A percentile compares a stretch with the other conserved stretches of the same genome.
Conservation (phyloP, 2,329 filamentous ascomycete species). For the Fusarium decemcellulare region DNA sequence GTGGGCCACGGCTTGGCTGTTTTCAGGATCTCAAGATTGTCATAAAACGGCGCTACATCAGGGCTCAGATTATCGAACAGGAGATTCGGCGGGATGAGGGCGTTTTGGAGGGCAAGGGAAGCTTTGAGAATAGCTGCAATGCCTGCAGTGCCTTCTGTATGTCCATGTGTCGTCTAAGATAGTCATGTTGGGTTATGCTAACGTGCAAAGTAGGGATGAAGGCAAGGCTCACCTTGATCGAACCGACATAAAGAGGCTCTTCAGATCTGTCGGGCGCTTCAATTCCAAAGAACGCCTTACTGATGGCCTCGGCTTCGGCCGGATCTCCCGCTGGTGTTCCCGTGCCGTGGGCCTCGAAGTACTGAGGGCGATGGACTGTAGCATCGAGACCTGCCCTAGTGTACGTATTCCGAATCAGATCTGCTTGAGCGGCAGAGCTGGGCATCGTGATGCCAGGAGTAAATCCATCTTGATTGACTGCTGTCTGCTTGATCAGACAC, state of each 20-base stretch:
- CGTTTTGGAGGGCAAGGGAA: constrained; percentile 1
- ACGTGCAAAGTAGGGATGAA: too few species aligned
- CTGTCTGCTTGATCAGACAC: constrained; percentile 9
- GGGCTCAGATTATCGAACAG: constrained; percentile 63
- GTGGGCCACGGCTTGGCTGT: constrained; percentile 24
- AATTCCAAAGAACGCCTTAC: constrained; percentile 1
- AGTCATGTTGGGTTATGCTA: too few species aligned
- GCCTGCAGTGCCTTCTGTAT: constrained; percentile 11
- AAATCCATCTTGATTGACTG: constrained; percentile 4
- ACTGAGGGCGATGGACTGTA: constrained; percentile 6
- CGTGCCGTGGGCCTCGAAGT: constrained; percentile 15
- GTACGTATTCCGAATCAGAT: constrained; percentile 13
- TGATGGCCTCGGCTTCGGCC: constrained; percentile 8
- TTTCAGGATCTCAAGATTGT: constrained; percentile 33
- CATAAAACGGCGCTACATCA: constrained; percentile 44
- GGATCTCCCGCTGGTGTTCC: constrained; percentile 9
- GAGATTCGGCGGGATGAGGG: constrained; percentile 33
- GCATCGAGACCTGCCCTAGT: constrained; percentile 3
- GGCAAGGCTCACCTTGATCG: constrained; percentile 1
- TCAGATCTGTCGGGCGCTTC: not conserved
- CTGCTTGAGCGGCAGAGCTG: not conserved
- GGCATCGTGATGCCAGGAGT: constrained; percentile 15
- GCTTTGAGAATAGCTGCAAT: not conserved
- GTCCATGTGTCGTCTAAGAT: not conserved
- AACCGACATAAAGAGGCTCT: constrained; percentile 5